These are phyloP conservation scores for Protomyces macrosporus DNA, from an alignment of 1,139 yeast genomes.

Conservation along the genomic window DNA sequence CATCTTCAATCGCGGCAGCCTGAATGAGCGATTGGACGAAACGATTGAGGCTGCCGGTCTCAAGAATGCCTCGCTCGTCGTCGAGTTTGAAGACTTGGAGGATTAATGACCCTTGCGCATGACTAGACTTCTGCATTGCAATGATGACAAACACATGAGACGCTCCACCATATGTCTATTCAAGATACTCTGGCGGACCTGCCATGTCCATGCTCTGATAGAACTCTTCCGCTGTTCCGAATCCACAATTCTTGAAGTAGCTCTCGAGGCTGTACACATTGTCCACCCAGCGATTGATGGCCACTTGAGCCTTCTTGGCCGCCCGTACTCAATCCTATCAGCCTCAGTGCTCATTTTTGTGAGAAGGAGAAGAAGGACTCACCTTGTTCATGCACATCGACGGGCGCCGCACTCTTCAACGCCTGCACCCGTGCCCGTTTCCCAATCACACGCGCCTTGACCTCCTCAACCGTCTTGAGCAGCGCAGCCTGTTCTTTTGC, in stretches of 20 bases:
- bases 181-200: neutral
- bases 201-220: neutral
- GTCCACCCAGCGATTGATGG: neutral
- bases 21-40: conserved; percentile 54
- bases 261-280: neutral
- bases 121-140: neutral
- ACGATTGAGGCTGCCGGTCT: conserved; percentile 73
- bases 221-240: neutral
- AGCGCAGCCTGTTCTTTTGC: neutral
- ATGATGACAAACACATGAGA: neutral
- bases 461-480: neutral
- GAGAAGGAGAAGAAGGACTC: neutral
- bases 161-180: neutral
- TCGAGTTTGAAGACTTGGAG: conserved; percentile 82
- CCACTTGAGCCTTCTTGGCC: neutral
- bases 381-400: neutral
- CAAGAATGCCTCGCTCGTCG: conserved; percentile 70
- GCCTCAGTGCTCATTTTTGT: neutral
- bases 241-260: neutral
- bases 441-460: neutral
- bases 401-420: neutral
- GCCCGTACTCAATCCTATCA: neutral
- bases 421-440: neutral
- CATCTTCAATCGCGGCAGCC: conserved; percentile 58
- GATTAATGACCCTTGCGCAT: conserved; percentile 88